These are phyloP conservation scores for Stereocaulon alpinum DNA, from an alignment of 495 filamentous ascomycete genomes.

Conservation along the genomic window DNA sequence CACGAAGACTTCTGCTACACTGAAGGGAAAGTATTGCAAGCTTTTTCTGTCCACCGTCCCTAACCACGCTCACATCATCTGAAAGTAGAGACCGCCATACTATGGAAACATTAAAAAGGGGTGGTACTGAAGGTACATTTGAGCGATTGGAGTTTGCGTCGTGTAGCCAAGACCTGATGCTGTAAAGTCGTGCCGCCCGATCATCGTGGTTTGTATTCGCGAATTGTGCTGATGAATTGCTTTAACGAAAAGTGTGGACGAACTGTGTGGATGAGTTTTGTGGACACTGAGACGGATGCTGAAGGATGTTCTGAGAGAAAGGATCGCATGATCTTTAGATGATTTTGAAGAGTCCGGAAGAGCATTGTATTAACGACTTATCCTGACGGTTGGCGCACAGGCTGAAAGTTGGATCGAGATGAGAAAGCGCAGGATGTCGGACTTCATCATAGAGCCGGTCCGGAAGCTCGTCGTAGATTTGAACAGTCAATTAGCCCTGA, in stretches of 20 bases:
- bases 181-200: neutral
- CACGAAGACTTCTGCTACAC: slow-evolving; percentile 4
- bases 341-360: no score
- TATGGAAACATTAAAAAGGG: slow-evolving; percentile 4
- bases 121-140: slow-evolving; percentile 3
- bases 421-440: neutral
- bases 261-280: no score
- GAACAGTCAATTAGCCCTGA: slow-evolving; percentile 31
- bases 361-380: no score
- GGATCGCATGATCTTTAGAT: neutral
- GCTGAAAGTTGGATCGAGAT: neutral
- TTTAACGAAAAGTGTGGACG: no score
- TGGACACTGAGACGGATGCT: neutral
- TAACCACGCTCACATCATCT: slow-evolving; percentile 11
- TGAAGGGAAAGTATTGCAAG: slow-evolving; percentile 1
- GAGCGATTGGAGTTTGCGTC: neutral
- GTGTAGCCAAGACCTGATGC: slow-evolving; percentile 5
- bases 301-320: neutral
- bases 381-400: no score
- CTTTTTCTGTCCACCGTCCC: slow-evolving; percentile 3
- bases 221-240: neutral
- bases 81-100: slow-evolving; percentile 6
- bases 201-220: neutral
- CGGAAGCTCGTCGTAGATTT: neutral
- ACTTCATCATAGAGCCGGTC: neutral